These are phyloP conservation scores for Gastrodia elata DNA, from an alignment of 106 monocot species.

Conservation along the genomic window DNA sequence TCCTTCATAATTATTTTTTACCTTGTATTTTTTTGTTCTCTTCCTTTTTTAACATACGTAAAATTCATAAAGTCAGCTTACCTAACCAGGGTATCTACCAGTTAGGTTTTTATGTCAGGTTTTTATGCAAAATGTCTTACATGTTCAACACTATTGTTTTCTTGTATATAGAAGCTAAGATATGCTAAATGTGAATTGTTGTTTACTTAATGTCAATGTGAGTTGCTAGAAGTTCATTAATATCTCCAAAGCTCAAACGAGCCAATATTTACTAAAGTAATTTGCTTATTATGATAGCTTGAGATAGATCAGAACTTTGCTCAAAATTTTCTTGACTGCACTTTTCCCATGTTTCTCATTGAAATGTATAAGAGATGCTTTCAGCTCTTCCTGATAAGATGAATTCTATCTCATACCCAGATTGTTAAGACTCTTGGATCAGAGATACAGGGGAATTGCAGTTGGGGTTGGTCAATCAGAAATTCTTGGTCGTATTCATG, in stretches of 20 bases:
- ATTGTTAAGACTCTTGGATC: slow-evolving; percentile 88
- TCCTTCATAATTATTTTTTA: too few relatives aligned
- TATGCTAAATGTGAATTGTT: not conserved
- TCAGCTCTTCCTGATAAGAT: not conserved
- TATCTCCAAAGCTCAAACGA: not conserved
- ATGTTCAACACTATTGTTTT: not conserved
- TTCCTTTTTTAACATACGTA: too few relatives aligned
- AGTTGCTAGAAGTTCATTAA: not conserved
- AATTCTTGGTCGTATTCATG: slow-evolving; percentile 91
- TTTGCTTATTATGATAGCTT: not conserved
- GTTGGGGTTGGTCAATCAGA: slow-evolving; percentile 97
- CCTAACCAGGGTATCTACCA: too few relatives aligned
- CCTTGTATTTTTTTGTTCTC: too few relatives aligned
- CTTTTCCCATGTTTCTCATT: not conserved
- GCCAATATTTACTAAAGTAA: not conserved
- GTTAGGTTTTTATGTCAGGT: too few relatives aligned
- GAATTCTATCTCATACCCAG: slow-evolving; percentile 21
- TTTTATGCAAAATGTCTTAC: too few relatives aligned
- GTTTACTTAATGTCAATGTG: not conserved
- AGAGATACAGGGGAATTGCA: slow-evolving; percentile 81
- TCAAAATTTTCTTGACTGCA: not conserved
- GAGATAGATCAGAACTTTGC: not conserved
- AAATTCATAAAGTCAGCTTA: too few relatives aligned
- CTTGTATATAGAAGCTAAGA: not conserved
- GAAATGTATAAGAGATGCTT: not conserved